Conservation (phyloP, 441 rosid species). For the Euphorbia corollata region DNA sequence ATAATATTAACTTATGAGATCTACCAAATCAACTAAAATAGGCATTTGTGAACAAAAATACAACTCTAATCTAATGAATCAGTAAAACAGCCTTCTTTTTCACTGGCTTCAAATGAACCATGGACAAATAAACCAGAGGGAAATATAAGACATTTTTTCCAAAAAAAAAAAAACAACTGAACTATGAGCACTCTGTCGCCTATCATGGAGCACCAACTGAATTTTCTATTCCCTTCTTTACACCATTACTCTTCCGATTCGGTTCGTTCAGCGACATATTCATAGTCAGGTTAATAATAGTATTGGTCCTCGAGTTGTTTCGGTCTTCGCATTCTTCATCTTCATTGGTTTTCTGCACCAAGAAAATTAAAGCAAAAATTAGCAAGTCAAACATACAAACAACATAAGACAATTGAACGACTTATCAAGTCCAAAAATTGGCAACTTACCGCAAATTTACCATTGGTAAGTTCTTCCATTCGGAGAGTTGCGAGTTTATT, state of each 20-base stretch:
- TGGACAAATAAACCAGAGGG: neutral
- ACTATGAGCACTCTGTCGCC: neutral
- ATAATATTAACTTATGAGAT: neutral
- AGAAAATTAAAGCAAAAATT: neutral
- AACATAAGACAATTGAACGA: neutral
- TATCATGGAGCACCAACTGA: conserved; percentile 21
- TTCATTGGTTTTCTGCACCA: conserved; percentile 18
- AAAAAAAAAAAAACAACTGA: neutral
- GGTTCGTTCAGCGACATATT: conserved; percentile 42
- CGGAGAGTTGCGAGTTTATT: conserved; percentile 39
- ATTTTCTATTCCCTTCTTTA: conserved; percentile 24
- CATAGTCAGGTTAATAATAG: conserved; percentile 43
- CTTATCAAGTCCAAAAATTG: neutral
- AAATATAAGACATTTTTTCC: neutral
- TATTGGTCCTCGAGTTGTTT: conserved; percentile 19
- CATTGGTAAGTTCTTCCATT: conserved; percentile 32
- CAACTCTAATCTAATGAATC: neutral
- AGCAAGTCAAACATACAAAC: neutral
- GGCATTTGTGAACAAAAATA: neutral
- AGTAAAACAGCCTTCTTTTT: neutral
- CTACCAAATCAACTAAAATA: neutral
- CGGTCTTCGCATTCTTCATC: conserved; percentile 17
- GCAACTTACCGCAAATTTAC: conserved; percentile 35
- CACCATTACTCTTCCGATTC: conserved; percentile 19
- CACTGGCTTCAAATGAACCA: neutral